Evolutionary conservation across 352 stramenopile species (phyloP), one percentile per base, ranked within the genome.

Genomic region (Pythium insidiosum): DNA sequence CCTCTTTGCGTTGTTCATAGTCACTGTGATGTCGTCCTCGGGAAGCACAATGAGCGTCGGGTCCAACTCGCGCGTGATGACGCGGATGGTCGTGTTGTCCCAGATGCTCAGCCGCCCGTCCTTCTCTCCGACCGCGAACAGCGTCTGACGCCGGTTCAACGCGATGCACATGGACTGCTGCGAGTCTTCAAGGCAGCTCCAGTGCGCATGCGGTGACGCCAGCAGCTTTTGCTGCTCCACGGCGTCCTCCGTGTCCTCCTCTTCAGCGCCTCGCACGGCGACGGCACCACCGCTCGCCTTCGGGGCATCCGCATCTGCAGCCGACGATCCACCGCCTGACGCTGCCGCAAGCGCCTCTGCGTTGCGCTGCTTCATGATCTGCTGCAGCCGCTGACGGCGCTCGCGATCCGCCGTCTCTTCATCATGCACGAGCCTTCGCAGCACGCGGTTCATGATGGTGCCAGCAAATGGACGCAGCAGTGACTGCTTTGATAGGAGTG

Each of bases 91-190:
- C 22, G 74, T 79, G 44, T 87, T 89, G 55, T 92, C 80, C 80
- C 80, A 92, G 21, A 92, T 69, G 7, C 66, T 87, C n/a, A 92
- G 62, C 31, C 78, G 68, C 5, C 80, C 80, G 25, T 88, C 80
- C 26, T 77, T 78, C 54, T 90, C 77, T 35, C 80, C 80, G 20
- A 92, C 74, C 5, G 76, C 78, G 11, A 90, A 50, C 38, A 92
- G 47, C 30, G 73, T 85, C 25, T 75, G 57, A 12, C 62, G 62
- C 0, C 67, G 51, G 50, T 88, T 92, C 24, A 86, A 51, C 2
- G 74, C 68, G 26, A 89, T 46, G 36, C 80, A 88, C 47, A 79
- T 65, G 16, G 78, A 71, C 53, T 90, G 76, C 44, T 88, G 71
- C 30, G 78, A 80, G 56, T 87, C 74, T 23, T 90, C 78, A 6